Conservation (phyloP, 2,329 filamentous ascomycete genomes). For the Colletotrichum eremochloae region DNA sequence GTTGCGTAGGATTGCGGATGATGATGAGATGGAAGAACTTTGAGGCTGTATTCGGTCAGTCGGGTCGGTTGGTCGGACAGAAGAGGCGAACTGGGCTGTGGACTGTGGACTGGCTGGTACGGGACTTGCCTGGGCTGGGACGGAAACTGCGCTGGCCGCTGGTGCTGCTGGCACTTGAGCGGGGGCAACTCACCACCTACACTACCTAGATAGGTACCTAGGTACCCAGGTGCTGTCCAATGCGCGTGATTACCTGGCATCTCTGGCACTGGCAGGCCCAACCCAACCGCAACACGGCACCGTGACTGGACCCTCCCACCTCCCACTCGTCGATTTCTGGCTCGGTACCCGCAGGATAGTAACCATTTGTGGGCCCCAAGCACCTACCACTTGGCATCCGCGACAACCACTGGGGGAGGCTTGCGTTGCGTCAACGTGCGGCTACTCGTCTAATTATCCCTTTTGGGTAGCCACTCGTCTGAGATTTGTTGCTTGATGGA, state of each 20-base stretch:
- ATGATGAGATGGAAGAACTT: conserved; percentile 42
- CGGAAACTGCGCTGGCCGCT: conserved; percentile 37
- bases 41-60: conserved; percentile 41
- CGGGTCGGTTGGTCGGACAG: conserved; percentile 39
- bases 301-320: conserved; percentile 13
- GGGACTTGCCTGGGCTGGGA: conserved; percentile 39
- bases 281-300: conserved; percentile 5
- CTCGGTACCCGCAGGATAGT: conserved; percentile 31
- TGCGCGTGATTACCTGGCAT: conserved; percentile 29
- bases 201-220: too few relatives aligned
- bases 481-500: conserved; percentile 11
- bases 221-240: conserved; percentile 8
- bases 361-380: conserved; percentile 22
- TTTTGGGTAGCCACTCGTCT: conserved; percentile 35
- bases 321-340: conserved; percentile 24
- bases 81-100: conserved; percentile 37
- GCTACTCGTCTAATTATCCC: conserved; percentile 39
- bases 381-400: conserved; percentile 28
- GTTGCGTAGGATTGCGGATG: conserved; percentile 30
- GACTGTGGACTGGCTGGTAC: conserved; percentile 22
- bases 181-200: neutral
- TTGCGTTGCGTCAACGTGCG: conserved; percentile 40
- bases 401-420: conserved; percentile 19
- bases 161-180: conserved; percentile 24
- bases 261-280: conserved; percentile 14